Evolutionary conservation across 768 basidiomycete species (phyloP), one percentile per base, ranked within the genome.

Genomic region (Macrocybe gigantea): DNA sequence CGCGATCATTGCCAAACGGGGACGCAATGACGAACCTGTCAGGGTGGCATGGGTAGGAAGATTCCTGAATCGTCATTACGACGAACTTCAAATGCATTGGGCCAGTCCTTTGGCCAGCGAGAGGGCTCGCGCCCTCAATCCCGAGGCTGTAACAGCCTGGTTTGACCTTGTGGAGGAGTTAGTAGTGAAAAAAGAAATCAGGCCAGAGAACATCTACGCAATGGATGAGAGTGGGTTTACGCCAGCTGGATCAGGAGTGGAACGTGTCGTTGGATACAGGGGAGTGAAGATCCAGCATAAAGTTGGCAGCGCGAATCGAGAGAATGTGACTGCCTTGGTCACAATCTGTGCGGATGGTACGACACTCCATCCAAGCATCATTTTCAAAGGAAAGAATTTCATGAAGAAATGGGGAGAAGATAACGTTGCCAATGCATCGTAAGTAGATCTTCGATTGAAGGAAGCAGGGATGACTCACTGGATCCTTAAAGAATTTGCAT

Each of bases 301-400:
- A 44, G 55, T 55, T 44, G 60, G 67, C 1, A 49, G 61, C 14
- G 65, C 54, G 1, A 57, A 66, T 45, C 41, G 55, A 0, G 64
- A 72, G 50, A 70, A 67, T 50, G 58, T 66, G 12, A 73, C 67
- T 5, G 65, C 52, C 0, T 29, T 71, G n/a, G 59, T 69, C 5
- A 68, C 65, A 8, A 71, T 72, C 38, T 73, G 71, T 52, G 64
- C 69, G 1, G 64, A 73, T 55, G 66, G 72, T 1, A 64, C 64
- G 0, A 45, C 53, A 1, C 29, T 71, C 5, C 37, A 41, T 10
- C 68, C 68, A 2, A 55, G 61, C 8, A 53, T 73, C 5, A 70
- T 74, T 22, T 71, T 60, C 61, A 73, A 73, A 49, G 70, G 64
- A 9, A 54, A 66, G 48, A 55, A 65, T 14, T 51, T 69, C 32